phyloP scores from a whole-genome alignment of 768 basidiomycete species.

The Obba rivulosa region DNA sequence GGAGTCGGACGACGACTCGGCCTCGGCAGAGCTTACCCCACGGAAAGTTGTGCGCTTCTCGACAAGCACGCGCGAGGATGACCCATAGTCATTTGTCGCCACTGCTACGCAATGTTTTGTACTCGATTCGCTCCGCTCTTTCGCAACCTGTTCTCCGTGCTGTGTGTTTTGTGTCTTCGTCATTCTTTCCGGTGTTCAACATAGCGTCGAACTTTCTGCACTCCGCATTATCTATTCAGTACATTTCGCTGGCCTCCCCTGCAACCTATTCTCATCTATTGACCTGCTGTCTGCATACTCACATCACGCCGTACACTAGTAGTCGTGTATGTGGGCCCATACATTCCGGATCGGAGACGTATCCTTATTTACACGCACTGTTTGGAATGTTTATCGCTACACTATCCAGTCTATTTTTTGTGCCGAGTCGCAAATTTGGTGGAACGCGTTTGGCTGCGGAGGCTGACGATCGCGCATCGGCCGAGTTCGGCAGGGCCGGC shows the following conservation, averaged over 20 bases:
- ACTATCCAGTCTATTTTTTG: no score
- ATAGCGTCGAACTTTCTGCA: not conserved
- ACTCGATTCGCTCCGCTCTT: not conserved
- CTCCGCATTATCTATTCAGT: not conserved
- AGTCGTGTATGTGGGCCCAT: no score
- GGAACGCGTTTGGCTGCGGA: no score
- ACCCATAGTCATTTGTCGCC: not conserved
- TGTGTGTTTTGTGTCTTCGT: not conserved
- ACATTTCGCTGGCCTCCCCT: not conserved
- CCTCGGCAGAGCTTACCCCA: conserved; percentile 28
- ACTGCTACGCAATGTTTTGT: not conserved
- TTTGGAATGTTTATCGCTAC: no score
- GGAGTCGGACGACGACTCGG: conserved; percentile 17
- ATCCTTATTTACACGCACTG: no score
- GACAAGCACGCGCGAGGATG: conserved; percentile 32
- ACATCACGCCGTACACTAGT: conserved; percentile 5
- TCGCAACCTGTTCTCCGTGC: not conserved
- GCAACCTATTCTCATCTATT: not conserved
- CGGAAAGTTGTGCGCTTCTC: conserved; percentile 63
- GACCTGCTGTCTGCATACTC: conserved; percentile 5
- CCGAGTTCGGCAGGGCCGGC: no score
- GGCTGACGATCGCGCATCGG: no score
- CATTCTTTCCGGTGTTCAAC: conserved; percentile 1
- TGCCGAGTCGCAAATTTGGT: no score
- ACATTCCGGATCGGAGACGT: no score